These are phyloP conservation scores for Coemansia sp. DNA, from an alignment of 192 early-diverging fungal species.

Conservation along the genomic window DNA sequence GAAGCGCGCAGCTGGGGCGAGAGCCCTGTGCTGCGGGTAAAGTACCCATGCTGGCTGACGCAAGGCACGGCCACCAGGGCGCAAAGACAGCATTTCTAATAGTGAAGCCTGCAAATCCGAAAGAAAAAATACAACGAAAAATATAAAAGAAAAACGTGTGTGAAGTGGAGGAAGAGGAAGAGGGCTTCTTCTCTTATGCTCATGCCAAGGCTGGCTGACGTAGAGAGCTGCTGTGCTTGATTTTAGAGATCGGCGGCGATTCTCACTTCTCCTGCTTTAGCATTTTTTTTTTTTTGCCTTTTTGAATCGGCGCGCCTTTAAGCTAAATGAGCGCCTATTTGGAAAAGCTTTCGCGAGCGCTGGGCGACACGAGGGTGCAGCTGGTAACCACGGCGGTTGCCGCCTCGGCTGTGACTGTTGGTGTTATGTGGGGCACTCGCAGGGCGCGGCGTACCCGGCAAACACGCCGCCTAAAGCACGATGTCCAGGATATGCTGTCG, in stretches of 20 bases:
- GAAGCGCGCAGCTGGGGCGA: neutral
- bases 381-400: constrained; percentile 62
- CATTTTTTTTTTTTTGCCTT: neutral
- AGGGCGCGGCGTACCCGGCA: constrained; percentile 51
- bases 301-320: neutral
- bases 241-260: neutral
- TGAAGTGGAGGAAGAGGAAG: neutral
- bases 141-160: too few relatives aligned
- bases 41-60: neutral
- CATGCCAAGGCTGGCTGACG: neutral
- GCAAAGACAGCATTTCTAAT: neutral
- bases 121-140: neutral
- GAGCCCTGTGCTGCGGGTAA: neutral
- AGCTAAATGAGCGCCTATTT: constrained; percentile 25
- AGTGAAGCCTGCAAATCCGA: neutral
- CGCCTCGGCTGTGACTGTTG: constrained; percentile 66
- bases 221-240: neutral
- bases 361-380: constrained; percentile 43
- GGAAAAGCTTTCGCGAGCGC: constrained; percentile 32
- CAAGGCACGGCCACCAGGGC: neutral
- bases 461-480: constrained; percentile 61
- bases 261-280: neutral
- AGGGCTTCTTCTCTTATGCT: neutral
- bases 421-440: constrained; percentile 61
- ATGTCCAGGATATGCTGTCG: constrained; percentile 41